These are phyloP conservation scores for Colletotrichum siamense DNA, from an alignment of 2,329 filamentous ascomycete genomes.

Conservation along the genomic window DNA sequence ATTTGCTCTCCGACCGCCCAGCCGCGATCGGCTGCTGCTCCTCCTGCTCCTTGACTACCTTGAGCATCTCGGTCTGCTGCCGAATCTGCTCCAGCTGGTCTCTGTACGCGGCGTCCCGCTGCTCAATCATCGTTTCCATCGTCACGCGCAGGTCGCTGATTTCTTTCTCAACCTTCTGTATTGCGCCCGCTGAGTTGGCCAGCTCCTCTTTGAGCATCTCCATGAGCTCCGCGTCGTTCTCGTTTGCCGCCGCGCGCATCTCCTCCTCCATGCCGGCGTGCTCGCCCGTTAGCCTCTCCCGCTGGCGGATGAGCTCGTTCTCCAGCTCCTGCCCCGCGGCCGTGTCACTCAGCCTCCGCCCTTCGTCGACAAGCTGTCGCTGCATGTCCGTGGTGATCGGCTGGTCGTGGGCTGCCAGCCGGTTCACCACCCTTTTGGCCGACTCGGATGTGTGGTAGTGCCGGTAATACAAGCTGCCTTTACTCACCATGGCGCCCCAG, in stretches of 20 bases:
- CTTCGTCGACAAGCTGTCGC: neutral
- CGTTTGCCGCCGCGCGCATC: neutral
- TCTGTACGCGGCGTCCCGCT: neutral
- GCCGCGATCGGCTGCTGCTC: neutral
- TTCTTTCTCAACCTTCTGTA: neutral
- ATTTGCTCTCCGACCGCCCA: neutral
- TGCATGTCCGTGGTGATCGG: slow-evolving; percentile 48
- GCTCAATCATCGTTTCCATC: neutral
- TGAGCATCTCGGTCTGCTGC: neutral
- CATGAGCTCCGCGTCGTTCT: neutral
- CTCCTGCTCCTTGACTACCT: neutral
- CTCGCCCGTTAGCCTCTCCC: neutral
- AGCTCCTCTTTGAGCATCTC: neutral
- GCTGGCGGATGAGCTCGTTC: neutral
- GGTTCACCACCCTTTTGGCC: neutral
- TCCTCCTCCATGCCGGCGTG: neutral
- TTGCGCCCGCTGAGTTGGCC: neutral
- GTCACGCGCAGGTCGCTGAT: neutral
- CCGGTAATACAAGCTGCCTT: neutral
- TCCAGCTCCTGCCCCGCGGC: neutral
- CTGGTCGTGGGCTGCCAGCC: neutral
- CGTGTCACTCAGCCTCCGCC: neutral
- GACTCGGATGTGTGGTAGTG: neutral
- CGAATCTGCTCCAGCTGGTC: neutral
- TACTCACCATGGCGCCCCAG: neutral